phyloP scores from a whole-genome alignment of 331 rosid genomes.

The Stylosanthes scabra region DNA sequence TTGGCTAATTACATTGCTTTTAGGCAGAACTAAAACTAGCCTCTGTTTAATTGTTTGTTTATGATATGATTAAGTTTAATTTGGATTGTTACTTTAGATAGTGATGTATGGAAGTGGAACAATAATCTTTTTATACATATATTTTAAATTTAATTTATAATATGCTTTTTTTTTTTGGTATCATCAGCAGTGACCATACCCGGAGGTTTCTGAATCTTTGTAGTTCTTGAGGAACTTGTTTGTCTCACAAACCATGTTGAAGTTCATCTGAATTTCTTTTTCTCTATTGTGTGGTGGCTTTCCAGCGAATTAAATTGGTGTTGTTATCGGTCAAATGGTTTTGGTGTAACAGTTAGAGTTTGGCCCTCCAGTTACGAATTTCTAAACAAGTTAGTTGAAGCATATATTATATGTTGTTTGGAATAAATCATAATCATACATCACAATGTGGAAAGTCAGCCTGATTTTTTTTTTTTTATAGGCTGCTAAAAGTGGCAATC shows the following conservation, averaged over 20 bases:
- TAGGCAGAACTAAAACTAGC: slow-evolving; percentile 79
- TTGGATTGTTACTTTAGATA: background rate
- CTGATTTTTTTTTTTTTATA: background rate
- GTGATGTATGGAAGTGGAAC: slow-evolving; percentile 31
- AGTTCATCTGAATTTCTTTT: slow-evolving; percentile 1
- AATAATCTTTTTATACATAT: background rate
- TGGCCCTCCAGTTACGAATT: background rate
- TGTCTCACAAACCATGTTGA: background rate
- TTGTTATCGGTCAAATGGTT: slow-evolving; percentile 2
- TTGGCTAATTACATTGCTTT: slow-evolving; percentile 77
- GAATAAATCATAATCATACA: slow-evolving; percentile 23
- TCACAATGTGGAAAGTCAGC: background rate
- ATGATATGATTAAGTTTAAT: slow-evolving; percentile 13
- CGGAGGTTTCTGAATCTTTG: background rate
- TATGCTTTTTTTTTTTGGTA: background rate
- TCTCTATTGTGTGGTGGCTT: slow-evolving; percentile 5
- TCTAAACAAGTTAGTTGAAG: background rate
- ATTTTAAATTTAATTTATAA: background rate
- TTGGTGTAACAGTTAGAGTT: background rate
- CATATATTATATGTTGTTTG: background rate
- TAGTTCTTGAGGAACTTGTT: background rate
- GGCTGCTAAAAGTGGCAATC: background rate
- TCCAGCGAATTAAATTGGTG: background rate
- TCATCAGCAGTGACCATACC: background rate
- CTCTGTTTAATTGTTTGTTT: background rate